A percentile compares a stretch with the other conserved stretches of the same genome.
phyloP scores from a whole-genome alignment of 2,329 filamentous ascomycete genomes.

The Fusarium nurragi region DNA sequence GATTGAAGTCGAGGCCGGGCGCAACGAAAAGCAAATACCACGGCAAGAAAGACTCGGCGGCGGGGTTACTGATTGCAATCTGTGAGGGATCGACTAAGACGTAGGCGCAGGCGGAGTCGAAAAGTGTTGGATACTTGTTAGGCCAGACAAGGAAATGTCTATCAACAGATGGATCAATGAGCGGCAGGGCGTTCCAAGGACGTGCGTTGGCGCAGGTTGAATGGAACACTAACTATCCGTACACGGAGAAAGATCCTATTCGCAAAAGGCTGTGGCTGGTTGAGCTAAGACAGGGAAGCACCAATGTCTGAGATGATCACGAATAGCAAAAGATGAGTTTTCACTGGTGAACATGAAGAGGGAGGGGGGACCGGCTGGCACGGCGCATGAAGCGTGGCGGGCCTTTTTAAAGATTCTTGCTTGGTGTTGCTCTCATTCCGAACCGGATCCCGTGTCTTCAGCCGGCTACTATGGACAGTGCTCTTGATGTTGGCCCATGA shows the following conservation, averaged over 20 bases:
- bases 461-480: constrained; percentile 2
- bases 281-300: constrained; percentile 20
- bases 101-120: constrained; percentile 25
- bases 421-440: constrained; percentile 10
- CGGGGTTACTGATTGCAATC: constrained; percentile 23
- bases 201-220: constrained; percentile 31
- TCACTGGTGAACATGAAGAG: constrained; percentile 36
- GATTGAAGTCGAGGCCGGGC: constrained; percentile 19
- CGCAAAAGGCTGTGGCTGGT: constrained; percentile 24
- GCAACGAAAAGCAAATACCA: constrained; percentile 24
- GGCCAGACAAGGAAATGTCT: constrained; percentile 17
- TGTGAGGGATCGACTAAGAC: constrained; percentile 35
- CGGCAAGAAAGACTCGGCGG: constrained; percentile 26
- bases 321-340: constrained; percentile 24
- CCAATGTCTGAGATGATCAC: constrained; percentile 31
- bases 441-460: background rate
- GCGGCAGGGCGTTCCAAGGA: constrained; percentile 23
- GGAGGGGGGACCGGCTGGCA: constrained; percentile 18
- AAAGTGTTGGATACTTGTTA: constrained; percentile 27
- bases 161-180: constrained; percentile 33
- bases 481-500: constrained; percentile 15
- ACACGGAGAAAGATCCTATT: constrained; percentile 19
- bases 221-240: constrained; percentile 20
- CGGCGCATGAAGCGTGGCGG: constrained; percentile 41
- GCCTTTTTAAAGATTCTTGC: constrained; percentile 37